phyloP scores from a whole-genome alignment of 2,329 filamentous ascomycete species.

The Calonectria pseudoturangicola region DNA sequence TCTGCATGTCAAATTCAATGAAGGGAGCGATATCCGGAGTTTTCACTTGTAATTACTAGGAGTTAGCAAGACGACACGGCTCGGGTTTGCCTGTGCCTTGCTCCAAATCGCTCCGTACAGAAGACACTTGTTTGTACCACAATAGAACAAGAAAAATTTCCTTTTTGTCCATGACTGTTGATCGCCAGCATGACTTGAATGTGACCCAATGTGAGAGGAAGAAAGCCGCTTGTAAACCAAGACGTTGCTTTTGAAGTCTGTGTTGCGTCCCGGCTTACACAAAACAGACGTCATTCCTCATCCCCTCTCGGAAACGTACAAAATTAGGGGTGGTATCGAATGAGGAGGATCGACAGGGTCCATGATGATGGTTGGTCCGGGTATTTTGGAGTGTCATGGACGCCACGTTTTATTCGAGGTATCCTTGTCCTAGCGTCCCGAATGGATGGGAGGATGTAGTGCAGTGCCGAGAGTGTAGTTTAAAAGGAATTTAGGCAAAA shows the following conservation, averaged over 20 bases:
- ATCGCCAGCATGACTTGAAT: not conserved
- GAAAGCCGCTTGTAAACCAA: not conserved
- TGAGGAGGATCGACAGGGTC: slow-evolving; percentile 41
- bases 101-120: not conserved
- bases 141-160: slow-evolving; percentile 12
- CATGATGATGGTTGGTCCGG: slow-evolving; percentile 35
- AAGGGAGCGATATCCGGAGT: slow-evolving; percentile 55
- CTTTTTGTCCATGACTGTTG: not conserved
- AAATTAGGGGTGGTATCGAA: slow-evolving; percentile 24
- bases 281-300: slow-evolving; percentile 12
- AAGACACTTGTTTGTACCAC: slow-evolving; percentile 3
- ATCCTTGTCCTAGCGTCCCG: slow-evolving; percentile 29
- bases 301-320: not conserved
- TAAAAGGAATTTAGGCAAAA: slow-evolving; percentile 33
- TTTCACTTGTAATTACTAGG: slow-evolving; percentile 52
- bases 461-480: slow-evolving; percentile 8
- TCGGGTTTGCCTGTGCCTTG: slow-evolving; percentile 31
- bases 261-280: not conserved
- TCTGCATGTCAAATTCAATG: slow-evolving; percentile 45
- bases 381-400: slow-evolving; percentile 26
- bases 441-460: slow-evolving; percentile 23
- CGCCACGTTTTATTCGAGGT: slow-evolving; percentile 23
- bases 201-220: not conserved
- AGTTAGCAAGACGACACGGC: slow-evolving; percentile 39
- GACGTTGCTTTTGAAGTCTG: not conserved